Evolutionary conservation across 2,329 filamentous ascomycete species (phyloP).

Genomic region (Penicillium rolfsii): DNA sequence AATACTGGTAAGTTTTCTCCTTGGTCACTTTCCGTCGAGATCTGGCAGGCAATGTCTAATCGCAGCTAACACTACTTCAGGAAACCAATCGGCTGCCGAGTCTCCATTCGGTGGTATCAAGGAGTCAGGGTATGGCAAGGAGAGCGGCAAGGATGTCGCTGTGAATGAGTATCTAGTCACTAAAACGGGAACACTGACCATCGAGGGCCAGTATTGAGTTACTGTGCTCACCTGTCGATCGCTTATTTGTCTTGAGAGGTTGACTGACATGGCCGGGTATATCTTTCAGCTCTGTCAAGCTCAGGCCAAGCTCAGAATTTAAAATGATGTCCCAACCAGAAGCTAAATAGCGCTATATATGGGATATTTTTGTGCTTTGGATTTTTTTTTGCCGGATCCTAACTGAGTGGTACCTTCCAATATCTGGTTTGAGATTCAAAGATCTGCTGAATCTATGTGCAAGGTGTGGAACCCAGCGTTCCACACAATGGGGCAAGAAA

Average conservation of each 20-base stretch:
- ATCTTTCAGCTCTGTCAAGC: background rate
- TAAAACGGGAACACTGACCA: constrained; percentile 67
- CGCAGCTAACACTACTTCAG: constrained; percentile 32
- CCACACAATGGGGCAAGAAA: background rate
- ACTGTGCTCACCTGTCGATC: background rate
- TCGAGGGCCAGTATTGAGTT: constrained; percentile 58
- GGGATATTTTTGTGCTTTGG: too few relatives aligned
- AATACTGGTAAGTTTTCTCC: constrained; percentile 55
- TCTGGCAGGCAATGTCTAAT: background rate
- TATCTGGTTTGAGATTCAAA: background rate
- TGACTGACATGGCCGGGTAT: background rate
- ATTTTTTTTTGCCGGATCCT: background rate
- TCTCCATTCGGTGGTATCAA: constrained; percentile 70
- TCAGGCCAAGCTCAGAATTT: background rate
- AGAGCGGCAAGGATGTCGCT: constrained; percentile 68
- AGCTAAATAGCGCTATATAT: too few relatives aligned
- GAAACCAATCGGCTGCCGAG: constrained; percentile 67
- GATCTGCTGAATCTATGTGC: background rate
- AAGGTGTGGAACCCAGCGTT: background rate
- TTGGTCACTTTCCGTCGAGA: background rate
- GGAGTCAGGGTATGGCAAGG: constrained; percentile 69
- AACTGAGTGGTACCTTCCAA: background rate
- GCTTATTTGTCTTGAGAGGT: background rate
- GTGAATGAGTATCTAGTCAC: constrained; percentile 65
- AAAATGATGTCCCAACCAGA: background rate